Evolutionary conservation across 179 eudicot genomes (phyloP), one percentile per base, ranked within the genome.

Genomic region (Drosera spatulata): DNA sequence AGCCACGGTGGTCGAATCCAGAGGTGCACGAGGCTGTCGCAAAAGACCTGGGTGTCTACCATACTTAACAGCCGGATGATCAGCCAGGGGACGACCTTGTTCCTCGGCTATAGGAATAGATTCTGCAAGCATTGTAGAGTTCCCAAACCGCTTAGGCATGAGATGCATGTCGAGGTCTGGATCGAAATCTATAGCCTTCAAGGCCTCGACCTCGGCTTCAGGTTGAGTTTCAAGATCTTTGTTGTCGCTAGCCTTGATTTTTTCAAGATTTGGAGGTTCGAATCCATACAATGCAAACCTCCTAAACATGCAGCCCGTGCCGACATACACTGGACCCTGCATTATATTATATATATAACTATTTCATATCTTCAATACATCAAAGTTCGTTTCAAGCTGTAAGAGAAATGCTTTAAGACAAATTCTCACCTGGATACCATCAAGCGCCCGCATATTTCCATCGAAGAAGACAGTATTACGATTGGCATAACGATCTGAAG

Each of bases 261-360:
- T 77, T 5, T 79, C 77, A 2, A 66, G 59, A 61, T 77, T 55
- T 4, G 86, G 86, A 4, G 90, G 90, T 10, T 84, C 86, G 50
- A 84, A 84, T 2, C 90, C 90, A 42, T 81, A 84, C 41, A 84
- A 62, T 2, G 90, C 90, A 73, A 84, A 84, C 41, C 90, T 62
- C 58, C 86, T 74, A 55, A 84, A 84, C 86, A 84, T 81, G 59
- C 67, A 58, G 0, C 90, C 90, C 0, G 90, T 84, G 6, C 90
- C 90, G 39, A 84, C 90, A 53, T 84, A 84, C 50, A 84, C 77
- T 8, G 90, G 90, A 2, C 90, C 89, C 77, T 82, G 65, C 51
- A 57, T 7, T 56, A 54, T 43, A 57, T 7, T 56, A 54, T 43
- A 11, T 39, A 39, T 39, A 7, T 39, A 39, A 10, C 59, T 14